Evolutionary conservation across 441 rosid genomes (phyloP), one percentile per base, ranked within the genome.

Genomic region (Erodium texanum): DNA sequence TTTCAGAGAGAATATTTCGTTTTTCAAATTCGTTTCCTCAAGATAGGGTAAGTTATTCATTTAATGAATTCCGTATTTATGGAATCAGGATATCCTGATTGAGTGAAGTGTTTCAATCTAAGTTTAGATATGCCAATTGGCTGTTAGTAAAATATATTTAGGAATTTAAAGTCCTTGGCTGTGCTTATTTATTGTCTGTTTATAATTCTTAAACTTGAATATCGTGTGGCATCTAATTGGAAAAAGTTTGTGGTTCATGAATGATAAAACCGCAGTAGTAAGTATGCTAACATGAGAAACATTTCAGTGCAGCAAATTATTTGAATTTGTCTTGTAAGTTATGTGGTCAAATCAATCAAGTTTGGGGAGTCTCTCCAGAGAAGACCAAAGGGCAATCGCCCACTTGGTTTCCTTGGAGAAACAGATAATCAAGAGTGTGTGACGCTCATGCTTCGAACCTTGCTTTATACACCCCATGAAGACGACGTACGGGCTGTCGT

Each of bases 11-110:
- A 70, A 78, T n/a, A 66, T 92, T 95, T 80, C 43, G 87, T 77
- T 92, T 92, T 82, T 90, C 96, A 36, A 66, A 73, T 74, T 83
- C 82, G 41, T 92, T 90, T 85, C 93, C 96, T 78, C 84, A 85
- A 76, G 95, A 92, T 68, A 83, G 87, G 88, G 98, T 92, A 86
- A 75, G 91, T 76, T 71, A 34, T 50, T 38, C 65, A 56, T 22
- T 75, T 43, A 50, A 18, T n/a, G 23, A 48, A 14, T 61, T 43
- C 23, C 61, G 70, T 58, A 45, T 29, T 74, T 62, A 52, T 64
- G 8, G 34, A 15, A 68, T 70, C 48, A 43, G 7, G 54, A 15
- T 56, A 52, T 27, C 66, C 16, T 63, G 38, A 29, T 27, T 63
- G 66, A 63, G 14, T 29, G 20, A 18, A 15, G 12, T 16, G 11